Evolutionary conservation across 352 stramenopile genomes (phyloP), one percentile per base, ranked within the genome.

Genomic region (Chrysophaeum taylorii): DNA sequence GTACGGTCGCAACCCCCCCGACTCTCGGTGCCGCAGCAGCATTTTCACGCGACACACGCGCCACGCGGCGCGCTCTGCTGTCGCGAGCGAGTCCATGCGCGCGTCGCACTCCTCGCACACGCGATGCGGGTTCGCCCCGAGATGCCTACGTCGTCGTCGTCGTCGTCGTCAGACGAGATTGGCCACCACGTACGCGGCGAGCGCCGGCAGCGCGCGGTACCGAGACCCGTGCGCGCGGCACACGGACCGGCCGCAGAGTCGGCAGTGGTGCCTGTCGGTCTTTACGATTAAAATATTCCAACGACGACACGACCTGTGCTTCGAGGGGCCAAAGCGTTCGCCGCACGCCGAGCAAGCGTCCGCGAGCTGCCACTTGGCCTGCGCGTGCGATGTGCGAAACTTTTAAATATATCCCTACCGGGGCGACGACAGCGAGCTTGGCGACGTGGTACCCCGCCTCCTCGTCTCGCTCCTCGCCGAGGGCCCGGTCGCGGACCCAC

Each of bases 211-310:
- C 23, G 64, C 63, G 64, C 70, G 73, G 52, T 62, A 53, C 45
- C 66, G 52, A 41, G 54, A 53, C 0, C 64, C 48, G 61, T 91
- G 84, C 23, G 75, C 39, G 42, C 82, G 76, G 71, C 85, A 91
- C 71, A 82, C 86, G 27, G 79, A 87, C 29, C 81, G 73, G 31
- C 85, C 85, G 77, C 85, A 91, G 37, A 82, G 73, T 52, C 85
- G 68, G 76, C 85, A 91, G 75, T 91, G 85, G 75, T 91, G 85
- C 14, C 85, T 76, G 54, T 76, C n/a, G n/a, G n/a, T n/a, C n/a
- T n/a, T n/a, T n/a, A n/a, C n/a, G n/a, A n/a, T n/a, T n/a, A n/a
- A n/a, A n/a, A n/a, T n/a, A n/a, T n/a, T n/a, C n/a, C n/a, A n/a
- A n/a, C n/a, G n/a, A n/a, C n/a, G n/a, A n/a, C n/a, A n/a, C n/a